These are phyloP conservation scores for Thraustochytrium aureum DNA, from an alignment of 352 stramenopile species.

Conservation along the genomic window DNA sequence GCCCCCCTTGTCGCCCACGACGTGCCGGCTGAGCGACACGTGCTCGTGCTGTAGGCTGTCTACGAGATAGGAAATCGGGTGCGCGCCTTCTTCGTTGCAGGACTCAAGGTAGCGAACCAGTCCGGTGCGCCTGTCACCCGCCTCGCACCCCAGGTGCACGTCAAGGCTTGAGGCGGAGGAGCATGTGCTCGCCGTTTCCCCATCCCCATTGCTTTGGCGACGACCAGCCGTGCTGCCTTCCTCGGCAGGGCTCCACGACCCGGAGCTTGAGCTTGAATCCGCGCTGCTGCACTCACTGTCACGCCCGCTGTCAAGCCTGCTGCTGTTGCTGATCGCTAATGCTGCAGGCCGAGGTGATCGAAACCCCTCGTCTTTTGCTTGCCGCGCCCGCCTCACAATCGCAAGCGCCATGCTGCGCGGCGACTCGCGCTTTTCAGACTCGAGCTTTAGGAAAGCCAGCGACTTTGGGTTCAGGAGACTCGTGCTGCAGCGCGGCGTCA, in stretches of 20 bases:
- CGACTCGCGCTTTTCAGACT: background rate
- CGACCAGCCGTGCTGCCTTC: too few relatives aligned
- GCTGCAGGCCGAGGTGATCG: too few relatives aligned
- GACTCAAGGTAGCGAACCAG: background rate
- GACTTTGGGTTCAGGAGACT: background rate
- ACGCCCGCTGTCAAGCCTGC: background rate
- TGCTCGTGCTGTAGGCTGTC: background rate
- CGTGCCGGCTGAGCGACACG: background rate
- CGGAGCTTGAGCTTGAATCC: too few relatives aligned
- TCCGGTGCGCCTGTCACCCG: background rate
- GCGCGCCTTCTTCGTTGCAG: background rate
- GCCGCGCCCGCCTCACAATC: background rate
- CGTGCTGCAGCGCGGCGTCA: background rate
- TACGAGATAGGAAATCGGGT: background rate
- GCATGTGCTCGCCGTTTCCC: background rate
- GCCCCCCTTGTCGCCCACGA: background rate
- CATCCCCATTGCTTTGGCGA: slow-evolving; percentile 5
- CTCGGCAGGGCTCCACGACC: too few relatives aligned
- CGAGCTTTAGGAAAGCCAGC: background rate
- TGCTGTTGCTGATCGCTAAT: too few relatives aligned
- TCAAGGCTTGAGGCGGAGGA: background rate
- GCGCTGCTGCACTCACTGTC: background rate
- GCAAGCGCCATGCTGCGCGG: background rate
- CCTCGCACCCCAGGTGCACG: background rate
- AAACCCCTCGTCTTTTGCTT: too few relatives aligned